phyloP scores from a whole-genome alignment of 2,329 filamentous ascomycete species.

The Neonectria faginata region DNA sequence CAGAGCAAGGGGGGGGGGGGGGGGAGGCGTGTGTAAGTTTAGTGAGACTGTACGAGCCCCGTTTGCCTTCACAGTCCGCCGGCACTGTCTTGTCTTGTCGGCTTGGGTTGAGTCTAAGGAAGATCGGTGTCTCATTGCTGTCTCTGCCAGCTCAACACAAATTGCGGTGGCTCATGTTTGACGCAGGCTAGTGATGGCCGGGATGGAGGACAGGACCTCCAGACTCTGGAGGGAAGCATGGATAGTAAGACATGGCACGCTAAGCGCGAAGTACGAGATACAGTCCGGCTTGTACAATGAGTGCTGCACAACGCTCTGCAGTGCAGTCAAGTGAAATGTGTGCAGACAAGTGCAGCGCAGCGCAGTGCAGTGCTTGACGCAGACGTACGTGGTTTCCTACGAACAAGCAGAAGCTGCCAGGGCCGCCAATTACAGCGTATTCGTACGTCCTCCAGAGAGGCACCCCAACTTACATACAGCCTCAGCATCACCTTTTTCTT shows the following conservation, averaged over 20 bases:
- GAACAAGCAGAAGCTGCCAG: constrained; percentile 19
- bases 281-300: no score
- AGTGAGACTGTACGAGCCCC: constrained; percentile 11
- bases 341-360: neutral
- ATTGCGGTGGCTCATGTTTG: neutral
- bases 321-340: neutral
- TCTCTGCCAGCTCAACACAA: constrained; percentile 9
- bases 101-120: neutral
- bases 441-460: neutral
- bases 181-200: neutral
- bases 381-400: constrained; percentile 37
- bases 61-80: constrained; percentile 2
- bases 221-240: neutral
- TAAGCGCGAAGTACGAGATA: neutral
- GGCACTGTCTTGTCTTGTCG: constrained; percentile 2
- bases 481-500: no score
- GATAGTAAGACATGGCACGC: neutral
- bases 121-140: neutral
- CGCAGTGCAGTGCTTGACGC: constrained; percentile 8
- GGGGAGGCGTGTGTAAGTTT: constrained; percentile 18
- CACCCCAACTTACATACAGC: no score
- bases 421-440: neutral
- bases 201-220: neutral
- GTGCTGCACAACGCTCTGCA: constrained; percentile 6
- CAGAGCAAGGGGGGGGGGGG: constrained; percentile 7